A percentile compares a stretch with the other conserved stretches of the same genome.
phyloP scores from a whole-genome alignment of 2,329 filamentous ascomycete species.

The Exserohilum turcica region DNA sequence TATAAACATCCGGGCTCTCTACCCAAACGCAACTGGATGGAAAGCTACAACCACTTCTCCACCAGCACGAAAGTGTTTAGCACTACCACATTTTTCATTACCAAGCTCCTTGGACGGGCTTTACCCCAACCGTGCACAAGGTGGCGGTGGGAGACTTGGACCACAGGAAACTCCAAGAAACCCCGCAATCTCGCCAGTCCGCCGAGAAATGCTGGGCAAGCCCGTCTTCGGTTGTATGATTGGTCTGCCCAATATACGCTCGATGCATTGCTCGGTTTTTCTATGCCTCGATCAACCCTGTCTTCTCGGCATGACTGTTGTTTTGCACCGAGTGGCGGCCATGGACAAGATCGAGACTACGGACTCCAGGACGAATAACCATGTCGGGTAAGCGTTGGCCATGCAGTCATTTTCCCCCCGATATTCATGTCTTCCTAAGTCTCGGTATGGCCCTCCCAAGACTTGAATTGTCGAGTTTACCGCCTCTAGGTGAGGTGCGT shows the following conservation, averaged over 20 bases:
- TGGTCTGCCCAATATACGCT: slow-evolving; percentile 5
- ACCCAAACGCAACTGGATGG: background rate
- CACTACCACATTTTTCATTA: background rate
- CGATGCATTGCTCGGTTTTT: background rate
- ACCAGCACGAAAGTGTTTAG: background rate
- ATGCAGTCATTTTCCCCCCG: background rate
- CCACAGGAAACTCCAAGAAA: slow-evolving; percentile 12
- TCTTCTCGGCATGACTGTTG: slow-evolving; percentile 6
- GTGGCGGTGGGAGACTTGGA: background rate
- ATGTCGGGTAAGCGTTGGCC: background rate
- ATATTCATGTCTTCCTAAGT: background rate
- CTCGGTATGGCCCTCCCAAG: slow-evolving; percentile 1
- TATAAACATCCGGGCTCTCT: too few relatives aligned
- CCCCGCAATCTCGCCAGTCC: slow-evolving; percentile 24
- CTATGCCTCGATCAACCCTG: background rate
- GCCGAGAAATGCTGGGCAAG: slow-evolving; percentile 8
- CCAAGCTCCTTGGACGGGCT: background rate
- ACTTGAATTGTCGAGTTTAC: background rate
- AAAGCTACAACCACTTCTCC: background rate
- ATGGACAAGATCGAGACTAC: background rate
- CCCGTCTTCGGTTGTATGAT: background rate
- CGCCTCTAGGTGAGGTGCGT: background rate
- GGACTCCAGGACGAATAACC: background rate
- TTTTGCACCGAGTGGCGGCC: background rate
- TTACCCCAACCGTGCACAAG: background rate